phyloP scores from a whole-genome alignment of 2,329 filamentous ascomycete genomes.

The Akanthomyces muscarius region DNA sequence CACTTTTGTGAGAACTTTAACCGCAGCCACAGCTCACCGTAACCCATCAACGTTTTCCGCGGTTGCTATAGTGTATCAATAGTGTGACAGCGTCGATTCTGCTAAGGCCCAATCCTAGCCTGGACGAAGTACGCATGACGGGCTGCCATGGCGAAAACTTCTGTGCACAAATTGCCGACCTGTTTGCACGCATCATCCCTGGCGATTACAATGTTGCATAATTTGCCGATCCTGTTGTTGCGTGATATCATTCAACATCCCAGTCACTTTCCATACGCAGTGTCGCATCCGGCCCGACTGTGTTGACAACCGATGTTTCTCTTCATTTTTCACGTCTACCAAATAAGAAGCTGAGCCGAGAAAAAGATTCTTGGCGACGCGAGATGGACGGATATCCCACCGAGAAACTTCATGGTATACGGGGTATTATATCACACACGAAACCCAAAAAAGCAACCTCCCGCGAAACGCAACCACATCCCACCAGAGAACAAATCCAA shows the following conservation, averaged over 20 bases:
- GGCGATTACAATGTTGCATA: not conserved
- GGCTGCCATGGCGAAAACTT: not conserved
- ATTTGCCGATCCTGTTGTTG: no score
- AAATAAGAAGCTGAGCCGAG: no score
- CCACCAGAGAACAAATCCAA: not conserved
- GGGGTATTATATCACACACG: conserved; percentile 13
- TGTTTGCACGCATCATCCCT: not conserved
- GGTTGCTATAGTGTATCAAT: not conserved
- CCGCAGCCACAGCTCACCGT: not conserved
- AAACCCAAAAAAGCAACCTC: not conserved
- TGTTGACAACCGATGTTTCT: no score
- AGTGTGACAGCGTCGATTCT: not conserved
- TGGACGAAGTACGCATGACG: not conserved
- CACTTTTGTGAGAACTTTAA: not conserved
- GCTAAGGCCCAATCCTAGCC: not conserved
- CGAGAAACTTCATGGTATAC: not conserved
- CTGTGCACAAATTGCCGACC: not conserved
- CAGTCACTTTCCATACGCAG: not conserved
- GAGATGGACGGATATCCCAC: no score
- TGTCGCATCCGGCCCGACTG: not conserved
- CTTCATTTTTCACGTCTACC: no score
- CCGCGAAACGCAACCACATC: not conserved
- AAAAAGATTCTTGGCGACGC: no score
- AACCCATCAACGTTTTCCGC: not conserved
- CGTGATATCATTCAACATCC: not conserved